A percentile compares a stretch with the other conserved stretches of the same genome.
phyloP scores from a whole-genome alignment of 257 asterid species.

The Solanum habrochaites region DNA sequence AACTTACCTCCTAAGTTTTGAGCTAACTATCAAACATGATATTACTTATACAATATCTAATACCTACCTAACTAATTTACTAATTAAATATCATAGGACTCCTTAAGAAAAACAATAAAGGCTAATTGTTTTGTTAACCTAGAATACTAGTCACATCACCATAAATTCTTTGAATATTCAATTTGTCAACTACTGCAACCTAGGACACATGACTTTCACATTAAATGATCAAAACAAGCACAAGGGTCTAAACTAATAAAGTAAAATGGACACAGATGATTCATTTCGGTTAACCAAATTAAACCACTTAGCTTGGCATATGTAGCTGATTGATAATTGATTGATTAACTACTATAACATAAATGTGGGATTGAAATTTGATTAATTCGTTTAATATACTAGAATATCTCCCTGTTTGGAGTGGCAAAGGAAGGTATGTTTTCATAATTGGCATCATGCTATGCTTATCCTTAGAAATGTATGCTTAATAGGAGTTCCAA shows the following conservation, averaged over 20 bases:
- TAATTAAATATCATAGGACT: background rate
- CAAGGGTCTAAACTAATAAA: background rate
- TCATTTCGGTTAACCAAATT: background rate
- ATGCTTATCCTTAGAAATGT: background rate
- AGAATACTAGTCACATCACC: background rate
- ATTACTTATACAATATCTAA: too few relatives aligned
- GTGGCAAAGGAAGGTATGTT: background rate
- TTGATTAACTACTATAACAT: background rate
- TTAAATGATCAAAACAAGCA: background rate
- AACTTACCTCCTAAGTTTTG: too few relatives aligned
- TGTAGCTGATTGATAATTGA: background rate
- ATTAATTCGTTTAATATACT: background rate
- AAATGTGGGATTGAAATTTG: background rate
- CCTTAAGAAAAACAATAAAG: background rate
- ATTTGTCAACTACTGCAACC: background rate
- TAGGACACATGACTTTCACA: background rate
- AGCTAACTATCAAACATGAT: too few relatives aligned
- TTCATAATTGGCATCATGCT: background rate
- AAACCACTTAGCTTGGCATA: slow-evolving; percentile 8
- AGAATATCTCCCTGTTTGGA: background rate
- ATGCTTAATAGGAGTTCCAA: background rate
- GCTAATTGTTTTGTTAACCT: background rate
- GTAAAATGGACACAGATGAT: background rate
- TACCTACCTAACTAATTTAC: background rate
- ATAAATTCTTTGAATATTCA: background rate